Conservation (phyloP, 106 monocot genomes). For the Dendrobium officinale region DNA sequence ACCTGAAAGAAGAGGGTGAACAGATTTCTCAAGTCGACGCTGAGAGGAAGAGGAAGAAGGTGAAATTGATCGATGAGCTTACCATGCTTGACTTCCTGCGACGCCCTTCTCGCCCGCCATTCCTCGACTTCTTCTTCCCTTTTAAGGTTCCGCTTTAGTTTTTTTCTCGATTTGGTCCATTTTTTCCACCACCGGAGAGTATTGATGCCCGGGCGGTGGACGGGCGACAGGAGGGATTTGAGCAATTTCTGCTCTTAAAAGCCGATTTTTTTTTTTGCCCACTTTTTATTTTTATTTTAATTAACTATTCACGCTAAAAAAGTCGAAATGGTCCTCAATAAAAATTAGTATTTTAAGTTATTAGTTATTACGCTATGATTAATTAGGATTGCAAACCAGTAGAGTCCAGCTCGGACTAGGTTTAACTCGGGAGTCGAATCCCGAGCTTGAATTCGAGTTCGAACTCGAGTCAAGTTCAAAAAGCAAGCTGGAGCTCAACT, state of each 20-base stretch:
- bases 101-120: constrained; percentile 41
- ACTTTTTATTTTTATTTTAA: not conserved
- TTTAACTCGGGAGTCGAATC: too few species aligned
- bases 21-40: not conserved
- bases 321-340: too few species aligned
- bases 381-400: too few species aligned
- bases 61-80: constrained; percentile 1
- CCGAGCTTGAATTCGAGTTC: too few species aligned
- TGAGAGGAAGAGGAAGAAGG: not conserved
- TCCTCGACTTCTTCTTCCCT: not conserved
- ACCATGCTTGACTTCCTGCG: constrained; percentile 70
- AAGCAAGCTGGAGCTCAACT: too few species aligned
- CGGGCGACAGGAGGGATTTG: not conserved
- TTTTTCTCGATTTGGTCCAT: not conserved
- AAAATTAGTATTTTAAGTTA: too few species aligned
- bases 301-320: too few species aligned
- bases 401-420: too few species aligned
- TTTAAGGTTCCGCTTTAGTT: not conserved
- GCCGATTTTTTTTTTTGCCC: not conserved
- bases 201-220: not conserved
- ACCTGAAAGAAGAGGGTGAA: constrained; percentile 26
- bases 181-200: not conserved
- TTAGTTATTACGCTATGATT: too few species aligned
- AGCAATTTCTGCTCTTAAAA: not conserved
- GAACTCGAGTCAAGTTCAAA: too few species aligned